Evolutionary conservation across 169 alveolate species (phyloP).

Genomic region (Plasmodium cynomolgi): DNA sequence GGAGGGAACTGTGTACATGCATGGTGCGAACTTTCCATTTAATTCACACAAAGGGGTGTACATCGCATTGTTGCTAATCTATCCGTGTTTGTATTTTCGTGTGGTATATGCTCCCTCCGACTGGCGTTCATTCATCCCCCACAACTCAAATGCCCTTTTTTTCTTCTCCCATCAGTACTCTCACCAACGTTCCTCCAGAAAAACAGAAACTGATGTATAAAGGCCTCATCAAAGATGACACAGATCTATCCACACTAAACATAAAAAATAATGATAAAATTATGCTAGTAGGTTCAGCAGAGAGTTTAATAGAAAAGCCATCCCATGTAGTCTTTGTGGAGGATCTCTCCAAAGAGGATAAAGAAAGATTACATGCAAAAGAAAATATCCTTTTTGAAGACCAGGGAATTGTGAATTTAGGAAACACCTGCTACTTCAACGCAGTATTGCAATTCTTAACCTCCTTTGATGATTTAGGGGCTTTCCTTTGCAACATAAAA

Average conservation of each 20-base stretch:
- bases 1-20: background rate
- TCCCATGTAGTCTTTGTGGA: slow-evolving; percentile 90
- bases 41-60: background rate
- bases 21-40: background rate
- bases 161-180: slow-evolving; percentile 69
- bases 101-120: background rate
- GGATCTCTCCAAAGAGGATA: slow-evolving; percentile 94
- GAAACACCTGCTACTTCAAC: slow-evolving; percentile 96
- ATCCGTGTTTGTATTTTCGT: background rate
- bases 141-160: background rate
- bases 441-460: slow-evolving; percentile 90
- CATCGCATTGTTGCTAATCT: background rate
- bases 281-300: slow-evolving; percentile 94
- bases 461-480: slow-evolving; percentile 84
- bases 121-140: background rate
- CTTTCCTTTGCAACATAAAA: slow-evolving; percentile 70
- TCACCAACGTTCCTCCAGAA: slow-evolving; percentile 94
- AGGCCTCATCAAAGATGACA: slow-evolving; percentile 87
- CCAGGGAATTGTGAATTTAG: slow-evolving; percentile 94
- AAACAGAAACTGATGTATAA: slow-evolving; percentile 93
- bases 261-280: slow-evolving; percentile 87
- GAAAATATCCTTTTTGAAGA: slow-evolving; percentile 44
- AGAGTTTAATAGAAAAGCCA: slow-evolving; percentile 84
- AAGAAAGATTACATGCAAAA: slow-evolving; percentile 85
- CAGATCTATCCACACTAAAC: slow-evolving; percentile 85